Conservation (phyloP, 2,329 filamentous ascomycete species). For the Colletotrichum tanaceti region DNA sequence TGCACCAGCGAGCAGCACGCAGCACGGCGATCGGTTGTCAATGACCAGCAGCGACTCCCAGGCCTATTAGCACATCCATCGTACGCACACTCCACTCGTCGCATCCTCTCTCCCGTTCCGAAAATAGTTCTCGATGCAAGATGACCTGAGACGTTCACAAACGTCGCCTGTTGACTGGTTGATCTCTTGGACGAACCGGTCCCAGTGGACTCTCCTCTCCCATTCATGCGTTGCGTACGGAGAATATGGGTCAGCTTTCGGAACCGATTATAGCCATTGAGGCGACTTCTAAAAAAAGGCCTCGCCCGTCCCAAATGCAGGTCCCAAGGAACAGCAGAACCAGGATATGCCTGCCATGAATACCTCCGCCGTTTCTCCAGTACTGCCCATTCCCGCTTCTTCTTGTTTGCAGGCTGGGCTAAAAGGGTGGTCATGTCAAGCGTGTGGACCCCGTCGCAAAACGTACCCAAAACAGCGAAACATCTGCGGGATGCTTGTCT, state of each 20-base stretch:
- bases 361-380: constrained; percentile 7
- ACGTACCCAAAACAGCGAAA: constrained; percentile 38
- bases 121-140: constrained; percentile 33
- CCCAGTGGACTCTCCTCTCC: constrained; percentile 8
- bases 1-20: neutral
- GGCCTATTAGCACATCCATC: too few relatives aligned
- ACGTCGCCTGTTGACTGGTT: constrained; percentile 15
- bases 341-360: constrained; percentile 11
- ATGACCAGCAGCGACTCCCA: constrained; percentile 4
- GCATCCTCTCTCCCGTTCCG: constrained; percentile 16
- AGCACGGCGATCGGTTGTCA: neutral
- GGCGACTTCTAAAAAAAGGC: constrained; percentile 30
- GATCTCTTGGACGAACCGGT: constrained; percentile 33
- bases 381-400: neutral
- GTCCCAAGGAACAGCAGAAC: constrained; percentile 5
- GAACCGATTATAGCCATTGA: neutral
- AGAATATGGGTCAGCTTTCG: neutral
- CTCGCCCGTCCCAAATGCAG: neutral
- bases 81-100: constrained; percentile 13
- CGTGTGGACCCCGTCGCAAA: constrained; percentile 23
- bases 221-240: constrained; percentile 28
- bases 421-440: constrained; percentile 15
- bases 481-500: constrained; percentile 19
- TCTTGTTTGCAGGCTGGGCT: constrained; percentile 31
- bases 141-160: constrained; percentile 36